A percentile compares a stretch with the other conserved stretches of the same genome.
These are phyloP conservation scores for Linaria vulgaris DNA, from an alignment of 257 asterid species.

Conservation along the genomic window DNA sequence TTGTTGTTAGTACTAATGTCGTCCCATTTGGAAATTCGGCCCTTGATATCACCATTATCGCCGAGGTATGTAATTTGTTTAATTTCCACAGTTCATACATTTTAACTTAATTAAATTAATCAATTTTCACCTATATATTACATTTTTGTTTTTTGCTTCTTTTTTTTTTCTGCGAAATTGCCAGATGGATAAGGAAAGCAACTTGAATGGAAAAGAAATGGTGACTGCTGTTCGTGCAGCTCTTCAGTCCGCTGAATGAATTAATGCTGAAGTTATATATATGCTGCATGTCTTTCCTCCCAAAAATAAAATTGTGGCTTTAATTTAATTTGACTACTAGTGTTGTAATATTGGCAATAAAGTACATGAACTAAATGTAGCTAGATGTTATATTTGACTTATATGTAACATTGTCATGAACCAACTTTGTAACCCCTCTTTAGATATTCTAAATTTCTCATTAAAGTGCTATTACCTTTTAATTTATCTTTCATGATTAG, in stretches of 20 bases:
- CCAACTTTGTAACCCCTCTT: no score
- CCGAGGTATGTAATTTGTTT: slow-evolving; percentile 27
- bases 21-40: slow-evolving; percentile 33
- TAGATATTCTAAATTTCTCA: no score
- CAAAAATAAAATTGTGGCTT: background rate
- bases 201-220: slow-evolving; percentile 30
- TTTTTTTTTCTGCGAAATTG: background rate
- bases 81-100: no score
- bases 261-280: background rate
- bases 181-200: slow-evolving; percentile 34
- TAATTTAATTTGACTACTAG: background rate
- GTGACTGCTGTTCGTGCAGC: slow-evolving; percentile 31
- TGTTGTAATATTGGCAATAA: no score
- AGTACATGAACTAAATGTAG: no score
- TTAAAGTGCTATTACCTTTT: no score
- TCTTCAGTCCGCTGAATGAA: slow-evolving; percentile 18
- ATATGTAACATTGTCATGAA: no score
- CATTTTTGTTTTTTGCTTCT: background rate
- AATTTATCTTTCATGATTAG: no score
- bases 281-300: background rate
- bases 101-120: no score
- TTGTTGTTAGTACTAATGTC: slow-evolving; percentile 35
- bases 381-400: no score
- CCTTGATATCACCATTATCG: slow-evolving; percentile 40
- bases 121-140: no score